Conservation (phyloP, 345 rosid genomes). For the Lumnitzera littorea region DNA sequence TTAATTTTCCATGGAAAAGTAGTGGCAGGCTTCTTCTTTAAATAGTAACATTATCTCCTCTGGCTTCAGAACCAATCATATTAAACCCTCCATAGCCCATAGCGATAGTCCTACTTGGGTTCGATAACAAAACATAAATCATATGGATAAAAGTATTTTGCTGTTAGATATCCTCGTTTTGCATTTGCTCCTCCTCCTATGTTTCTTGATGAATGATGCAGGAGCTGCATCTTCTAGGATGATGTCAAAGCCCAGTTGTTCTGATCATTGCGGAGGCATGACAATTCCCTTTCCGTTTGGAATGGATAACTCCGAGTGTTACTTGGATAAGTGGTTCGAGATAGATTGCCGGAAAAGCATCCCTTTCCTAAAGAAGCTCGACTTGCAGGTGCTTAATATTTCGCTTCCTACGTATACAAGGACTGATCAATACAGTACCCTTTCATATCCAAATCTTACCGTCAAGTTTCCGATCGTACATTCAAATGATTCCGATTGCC, state of each 20-base stretch:
- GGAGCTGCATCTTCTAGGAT: background rate
- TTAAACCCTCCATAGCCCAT: no score
- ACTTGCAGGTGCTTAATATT: background rate
- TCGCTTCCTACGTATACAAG: background rate
- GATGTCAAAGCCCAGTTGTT: background rate
- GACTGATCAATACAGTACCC: no score
- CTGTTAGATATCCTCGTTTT: no score
- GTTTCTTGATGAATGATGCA: background rate
- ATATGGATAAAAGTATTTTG: no score
- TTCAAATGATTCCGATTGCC: background rate
- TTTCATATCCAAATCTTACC: background rate
- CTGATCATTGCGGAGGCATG: background rate
- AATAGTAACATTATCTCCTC: no score
- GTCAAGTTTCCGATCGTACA: background rate
- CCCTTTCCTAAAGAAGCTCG: background rate
- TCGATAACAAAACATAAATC: no score
- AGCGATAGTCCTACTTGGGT: no score
- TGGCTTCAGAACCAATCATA: no score
- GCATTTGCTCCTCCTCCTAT: no score
- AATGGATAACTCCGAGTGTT: background rate
- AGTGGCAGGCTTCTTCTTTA: no score
- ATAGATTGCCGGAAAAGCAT: background rate
- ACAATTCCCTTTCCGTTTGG: slow-evolving; percentile 5
- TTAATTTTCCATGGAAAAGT: no score
- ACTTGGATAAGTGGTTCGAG: slow-evolving; percentile 1